These are phyloP conservation scores for Pseudocercospora fuligena DNA, from an alignment of 2,329 filamentous ascomycete genomes.

Conservation along the genomic window DNA sequence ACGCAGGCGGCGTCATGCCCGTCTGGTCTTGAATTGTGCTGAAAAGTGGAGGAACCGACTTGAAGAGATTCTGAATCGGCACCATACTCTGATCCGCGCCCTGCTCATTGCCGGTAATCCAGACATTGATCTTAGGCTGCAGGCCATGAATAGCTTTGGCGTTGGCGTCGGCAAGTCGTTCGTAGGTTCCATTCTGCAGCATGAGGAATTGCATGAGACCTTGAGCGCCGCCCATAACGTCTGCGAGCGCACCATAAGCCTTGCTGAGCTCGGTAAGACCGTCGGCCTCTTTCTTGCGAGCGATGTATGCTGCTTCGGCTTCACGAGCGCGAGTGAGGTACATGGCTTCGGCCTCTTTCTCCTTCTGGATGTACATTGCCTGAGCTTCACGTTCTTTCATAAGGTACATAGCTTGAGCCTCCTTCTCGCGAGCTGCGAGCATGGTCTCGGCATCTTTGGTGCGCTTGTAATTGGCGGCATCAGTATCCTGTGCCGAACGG, in stretches of 20 bases:
- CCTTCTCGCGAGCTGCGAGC: constrained; percentile 29
- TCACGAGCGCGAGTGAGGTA: constrained; percentile 50
- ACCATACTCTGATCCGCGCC: constrained; percentile 61
- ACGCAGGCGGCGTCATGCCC: constrained; percentile 77
- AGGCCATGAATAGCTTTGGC: constrained; percentile 75
- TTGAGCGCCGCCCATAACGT: constrained; percentile 76
- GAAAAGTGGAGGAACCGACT: constrained; percentile 81
- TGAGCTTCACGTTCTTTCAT: constrained; percentile 52
- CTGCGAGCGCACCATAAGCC: constrained; percentile 68
- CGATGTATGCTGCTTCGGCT: constrained; percentile 64
- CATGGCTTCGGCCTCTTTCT: constrained; percentile 40
- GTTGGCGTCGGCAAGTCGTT: constrained; percentile 78
- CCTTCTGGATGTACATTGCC: constrained; percentile 24
- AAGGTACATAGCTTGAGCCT: constrained; percentile 42
- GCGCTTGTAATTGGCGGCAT: constrained; percentile 47
- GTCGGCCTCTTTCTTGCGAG: constrained; percentile 74
- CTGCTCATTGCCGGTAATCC: constrained; percentile 72
- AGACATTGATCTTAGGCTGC: constrained; percentile 87
- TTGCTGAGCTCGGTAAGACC: constrained; percentile 41
- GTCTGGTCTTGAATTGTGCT: constrained; percentile 88
- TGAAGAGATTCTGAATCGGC: constrained; percentile 72
- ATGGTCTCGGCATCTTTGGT: constrained; percentile 37
- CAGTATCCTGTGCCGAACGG: constrained; percentile 46
- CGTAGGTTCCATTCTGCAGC: constrained; percentile 81
- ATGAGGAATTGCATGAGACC: constrained; percentile 84